Percentiles rank a stretch among this genome's conserved stretches.
Conservation (phyloP, 768 basidiomycete genomes). For the Sarcodon aspratus region DNA sequence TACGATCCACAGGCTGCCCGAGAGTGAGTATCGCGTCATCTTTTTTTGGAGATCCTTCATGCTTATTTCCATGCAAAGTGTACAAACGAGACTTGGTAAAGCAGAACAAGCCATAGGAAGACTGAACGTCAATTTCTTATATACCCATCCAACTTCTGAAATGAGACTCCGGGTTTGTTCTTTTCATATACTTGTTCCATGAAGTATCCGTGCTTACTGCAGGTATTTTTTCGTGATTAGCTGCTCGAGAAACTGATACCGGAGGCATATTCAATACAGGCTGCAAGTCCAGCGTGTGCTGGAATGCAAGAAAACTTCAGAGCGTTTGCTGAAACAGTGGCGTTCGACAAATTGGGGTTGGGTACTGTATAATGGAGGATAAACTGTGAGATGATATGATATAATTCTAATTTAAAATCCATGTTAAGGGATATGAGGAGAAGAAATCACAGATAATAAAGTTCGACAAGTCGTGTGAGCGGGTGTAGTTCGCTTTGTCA, state of each 20-base stretch:
- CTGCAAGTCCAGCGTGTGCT: constrained; percentile 45
- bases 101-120: constrained; percentile 32
- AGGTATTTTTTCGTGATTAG: constrained; percentile 5
- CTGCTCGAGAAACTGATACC: constrained; percentile 40
- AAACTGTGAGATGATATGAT: too few relatives aligned
- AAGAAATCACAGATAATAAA: too few relatives aligned
- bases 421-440: too few relatives aligned
- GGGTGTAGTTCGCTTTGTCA: too few relatives aligned
- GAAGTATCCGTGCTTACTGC: background rate
- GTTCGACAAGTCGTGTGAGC: too few relatives aligned
- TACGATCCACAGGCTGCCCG: constrained; percentile 74
- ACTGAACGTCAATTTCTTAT: constrained; percentile 44
- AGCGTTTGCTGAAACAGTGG: background rate
- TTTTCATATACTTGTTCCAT: background rate
- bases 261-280: constrained; percentile 42
- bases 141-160: constrained; percentile 71
- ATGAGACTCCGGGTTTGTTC: constrained; percentile 58
- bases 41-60: background rate
- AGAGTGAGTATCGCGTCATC: constrained; percentile 35
- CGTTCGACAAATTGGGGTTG: background rate
- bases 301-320: constrained; percentile 7
- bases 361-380: too few relatives aligned
- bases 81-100: constrained; percentile 37
- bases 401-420: too few relatives aligned
- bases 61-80: constrained; percentile 44